phyloP scores from a whole-genome alignment of 176 grass and related monocot species.

The Luzula sylvatica region DNA sequence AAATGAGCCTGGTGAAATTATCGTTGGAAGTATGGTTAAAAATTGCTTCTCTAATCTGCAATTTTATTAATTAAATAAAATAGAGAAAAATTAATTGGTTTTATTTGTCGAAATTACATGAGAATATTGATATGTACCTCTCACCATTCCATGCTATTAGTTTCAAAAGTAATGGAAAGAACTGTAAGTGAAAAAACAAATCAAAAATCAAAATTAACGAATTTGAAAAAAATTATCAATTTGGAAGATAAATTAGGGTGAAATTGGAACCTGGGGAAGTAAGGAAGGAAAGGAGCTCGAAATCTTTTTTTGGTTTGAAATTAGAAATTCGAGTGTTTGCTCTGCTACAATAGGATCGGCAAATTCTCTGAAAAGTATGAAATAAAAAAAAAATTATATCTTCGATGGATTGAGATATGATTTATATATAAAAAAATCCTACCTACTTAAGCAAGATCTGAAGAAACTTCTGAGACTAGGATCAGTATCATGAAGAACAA shows the following conservation, averaged over 20 bases:
- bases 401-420: background rate
- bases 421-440: constrained; percentile 21
- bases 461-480: constrained; percentile 77
- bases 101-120: background rate
- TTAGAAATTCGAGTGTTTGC: constrained; percentile 60
- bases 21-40: constrained; percentile 65
- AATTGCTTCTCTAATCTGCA: constrained; percentile 73
- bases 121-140: constrained; percentile 27
- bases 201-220: constrained; percentile 4
- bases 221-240: background rate
- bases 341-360: constrained; percentile 72
- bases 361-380: constrained; percentile 53
- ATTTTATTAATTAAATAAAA: constrained; percentile 13
- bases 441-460: constrained; percentile 93
- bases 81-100: background rate
- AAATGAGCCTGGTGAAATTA: constrained; percentile 94
- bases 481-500: constrained; percentile 84
- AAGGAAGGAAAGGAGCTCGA: constrained; percentile 48
- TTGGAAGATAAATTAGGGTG: background rate
- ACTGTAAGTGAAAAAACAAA: constrained; percentile 47
- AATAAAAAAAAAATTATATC: background rate
- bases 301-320: constrained; percentile 65
- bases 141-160: constrained; percentile 88
- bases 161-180: constrained; percentile 85
- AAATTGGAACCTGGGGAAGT: constrained; percentile 57